Percentiles rank a stretch among this genome's conserved stretches.
Evolutionary conservation across 768 basidiomycete species (phyloP).

Genomic region (Floccularia luteovirens): DNA sequence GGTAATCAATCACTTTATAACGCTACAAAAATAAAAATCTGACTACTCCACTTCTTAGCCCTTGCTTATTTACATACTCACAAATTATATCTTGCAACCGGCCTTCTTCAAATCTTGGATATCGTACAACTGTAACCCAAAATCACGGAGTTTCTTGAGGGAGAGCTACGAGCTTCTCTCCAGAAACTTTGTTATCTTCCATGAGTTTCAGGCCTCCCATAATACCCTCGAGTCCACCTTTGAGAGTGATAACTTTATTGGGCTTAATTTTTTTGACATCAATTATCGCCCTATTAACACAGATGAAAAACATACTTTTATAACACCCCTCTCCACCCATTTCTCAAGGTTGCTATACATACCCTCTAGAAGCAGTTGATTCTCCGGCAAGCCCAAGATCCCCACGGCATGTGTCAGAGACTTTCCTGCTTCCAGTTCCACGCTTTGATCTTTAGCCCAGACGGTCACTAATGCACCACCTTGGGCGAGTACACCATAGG

Average conservation of each 20-base stretch:
- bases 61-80: no score
- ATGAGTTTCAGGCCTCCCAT: constrained; percentile 31
- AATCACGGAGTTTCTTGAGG: constrained; percentile 30
- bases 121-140: no score
- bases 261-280: constrained; percentile 20
- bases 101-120: no score
- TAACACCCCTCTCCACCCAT: constrained; percentile 22
- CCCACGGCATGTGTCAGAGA: constrained; percentile 10
- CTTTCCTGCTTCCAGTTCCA: constrained; percentile 4
- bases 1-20: no score
- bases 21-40: no score
- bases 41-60: no score
- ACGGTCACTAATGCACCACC: constrained; percentile 26
- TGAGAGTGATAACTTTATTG: constrained; percentile 32
- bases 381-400: constrained; percentile 14
- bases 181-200: constrained; percentile 31
- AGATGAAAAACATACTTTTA: constrained; percentile 18
- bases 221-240: constrained; percentile 35
- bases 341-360: constrained; percentile 15
- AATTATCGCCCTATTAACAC: neutral
- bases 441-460: constrained; percentile 1
- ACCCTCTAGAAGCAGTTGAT: constrained; percentile 9
- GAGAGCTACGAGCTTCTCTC: constrained; percentile 32
- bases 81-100: no score
- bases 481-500: constrained; percentile 19